These are phyloP conservation scores for Polyporus arcularius DNA, from an alignment of 768 basidiomycete genomes.

Conservation along the genomic window DNA sequence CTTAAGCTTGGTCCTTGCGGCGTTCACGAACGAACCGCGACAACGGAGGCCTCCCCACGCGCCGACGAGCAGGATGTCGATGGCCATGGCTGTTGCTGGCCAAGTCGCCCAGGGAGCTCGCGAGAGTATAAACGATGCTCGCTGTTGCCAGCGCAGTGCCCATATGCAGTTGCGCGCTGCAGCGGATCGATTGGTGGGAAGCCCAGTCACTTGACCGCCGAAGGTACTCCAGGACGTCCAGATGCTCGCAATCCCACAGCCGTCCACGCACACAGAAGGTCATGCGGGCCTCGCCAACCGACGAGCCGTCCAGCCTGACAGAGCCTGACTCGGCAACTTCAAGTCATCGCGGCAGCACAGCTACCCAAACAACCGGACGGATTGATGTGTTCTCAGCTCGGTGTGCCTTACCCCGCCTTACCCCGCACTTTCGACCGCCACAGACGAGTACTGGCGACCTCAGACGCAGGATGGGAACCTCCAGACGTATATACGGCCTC, in stretches of 20 bases:
- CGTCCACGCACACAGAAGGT: slow-evolving; percentile 1
- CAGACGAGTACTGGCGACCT: too few relatives aligned
- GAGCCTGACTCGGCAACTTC: slow-evolving; percentile 7
- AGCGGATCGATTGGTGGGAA: slow-evolving; percentile 19
- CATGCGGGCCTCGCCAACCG: slow-evolving; percentile 14
- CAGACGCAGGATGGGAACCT: neutral
- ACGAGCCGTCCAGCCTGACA: slow-evolving; percentile 1
- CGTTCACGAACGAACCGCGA: slow-evolving; percentile 4
- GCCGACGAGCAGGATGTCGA: slow-evolving; percentile 19
- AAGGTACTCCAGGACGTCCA: slow-evolving; percentile 3
- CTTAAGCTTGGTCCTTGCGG: slow-evolving; percentile 5
- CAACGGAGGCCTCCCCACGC: slow-evolving; percentile 12
- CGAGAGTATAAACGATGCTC: neutral
- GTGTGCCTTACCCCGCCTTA: slow-evolving; percentile 14
- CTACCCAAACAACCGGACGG: neutral
- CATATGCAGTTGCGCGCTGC: slow-evolving; percentile 9
- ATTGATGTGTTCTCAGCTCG: slow-evolving; percentile 11
- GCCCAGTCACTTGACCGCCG: slow-evolving; percentile 16
- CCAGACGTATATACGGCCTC: neutral
- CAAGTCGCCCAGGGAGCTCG: neutral
- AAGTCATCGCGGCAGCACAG: neutral
- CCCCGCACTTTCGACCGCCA: slow-evolving; percentile 10
- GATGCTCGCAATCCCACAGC: neutral
- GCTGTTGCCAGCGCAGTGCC: slow-evolving; percentile 5
- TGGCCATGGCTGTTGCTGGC: slow-evolving; percentile 14